Evolutionary conservation across 1,284 basidiomycete genomes (phyloP).

Genomic region (Trametes versicolor): DNA sequence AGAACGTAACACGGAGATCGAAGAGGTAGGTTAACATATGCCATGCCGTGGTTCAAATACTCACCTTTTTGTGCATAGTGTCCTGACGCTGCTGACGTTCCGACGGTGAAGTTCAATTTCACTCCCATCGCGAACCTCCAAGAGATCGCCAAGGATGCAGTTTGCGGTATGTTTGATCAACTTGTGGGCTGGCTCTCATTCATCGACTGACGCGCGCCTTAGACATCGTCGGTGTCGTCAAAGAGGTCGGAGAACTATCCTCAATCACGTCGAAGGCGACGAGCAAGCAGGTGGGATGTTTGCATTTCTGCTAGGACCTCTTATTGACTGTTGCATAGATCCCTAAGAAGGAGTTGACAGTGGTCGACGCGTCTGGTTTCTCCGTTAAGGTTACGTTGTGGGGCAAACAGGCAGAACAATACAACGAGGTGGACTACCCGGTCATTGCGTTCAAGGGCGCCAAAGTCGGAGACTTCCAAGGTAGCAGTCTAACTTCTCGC

Average conservation of each 20-base stretch:
- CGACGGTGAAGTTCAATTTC: constrained; percentile 88
- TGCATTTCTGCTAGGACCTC: background rate
- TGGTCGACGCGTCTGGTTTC: constrained; percentile 89
- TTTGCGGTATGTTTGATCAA: constrained; percentile 67
- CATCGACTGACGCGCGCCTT: constrained; percentile 35
- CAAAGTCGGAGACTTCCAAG: constrained; percentile 95
- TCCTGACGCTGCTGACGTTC: constrained; percentile 78
- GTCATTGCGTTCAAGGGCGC: constrained; percentile 96
- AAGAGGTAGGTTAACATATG: constrained; percentile 64
- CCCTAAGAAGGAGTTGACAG: constrained; percentile 86
- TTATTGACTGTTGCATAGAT: constrained; percentile 57
- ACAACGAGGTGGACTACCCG: constrained; percentile 64
- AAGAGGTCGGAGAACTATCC: constrained; percentile 75
- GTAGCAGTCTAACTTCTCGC: constrained; percentile 48
- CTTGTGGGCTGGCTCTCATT: constrained; percentile 37
- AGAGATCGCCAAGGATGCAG: constrained; percentile 76
- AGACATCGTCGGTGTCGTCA: constrained; percentile 91
- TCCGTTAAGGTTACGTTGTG: constrained; percentile 92
- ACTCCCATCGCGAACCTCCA: constrained; percentile 74
- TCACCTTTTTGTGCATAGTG: constrained; percentile 60
- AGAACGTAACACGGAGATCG: constrained; percentile 86
- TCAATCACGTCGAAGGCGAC: constrained; percentile 81
- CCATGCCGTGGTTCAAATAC: constrained; percentile 9
- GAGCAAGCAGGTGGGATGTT: constrained; percentile 65
- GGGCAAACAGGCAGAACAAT: constrained; percentile 95